A percentile compares a stretch with the other conserved stretches of the same genome.
Evolutionary conservation across 176 grass and related monocot species (phyloP).

Genomic region (Phoenix dactylifera): DNA sequence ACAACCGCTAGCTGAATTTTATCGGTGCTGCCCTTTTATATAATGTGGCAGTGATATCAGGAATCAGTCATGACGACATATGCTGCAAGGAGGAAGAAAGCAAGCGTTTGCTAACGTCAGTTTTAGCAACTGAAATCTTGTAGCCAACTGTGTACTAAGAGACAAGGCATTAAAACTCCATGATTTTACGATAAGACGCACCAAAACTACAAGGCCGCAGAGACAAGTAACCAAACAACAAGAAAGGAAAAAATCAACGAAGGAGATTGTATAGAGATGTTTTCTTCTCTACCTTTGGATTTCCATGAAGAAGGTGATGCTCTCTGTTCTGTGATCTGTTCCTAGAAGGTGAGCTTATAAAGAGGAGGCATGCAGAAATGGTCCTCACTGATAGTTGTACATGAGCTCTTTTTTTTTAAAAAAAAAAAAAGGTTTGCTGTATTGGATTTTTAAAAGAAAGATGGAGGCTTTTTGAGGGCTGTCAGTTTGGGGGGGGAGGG

Average conservation of each 20-base stretch:
- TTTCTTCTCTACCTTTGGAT: neutral
- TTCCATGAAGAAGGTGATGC: neutral
- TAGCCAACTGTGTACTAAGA: constrained; percentile 4
- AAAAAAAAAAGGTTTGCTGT: neutral
- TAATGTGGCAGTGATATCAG: too few relatives aligned
- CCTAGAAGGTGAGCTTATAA: neutral
- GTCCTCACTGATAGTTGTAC: constrained; percentile 13
- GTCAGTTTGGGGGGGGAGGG: constrained; percentile 7
- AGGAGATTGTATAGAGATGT: neutral
- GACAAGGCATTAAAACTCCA: constrained; percentile 24
- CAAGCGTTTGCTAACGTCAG: constrained; percentile 3
- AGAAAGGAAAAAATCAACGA: neutral
- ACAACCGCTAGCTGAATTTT: too few relatives aligned
- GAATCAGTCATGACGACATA: too few relatives aligned
- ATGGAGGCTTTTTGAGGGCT: neutral
- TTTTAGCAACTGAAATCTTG: constrained; percentile 15
- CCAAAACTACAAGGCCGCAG: constrained; percentile 9
- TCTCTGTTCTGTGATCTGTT: too few relatives aligned
- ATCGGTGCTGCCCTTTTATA: too few relatives aligned
- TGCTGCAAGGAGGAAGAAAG: constrained; percentile 15
- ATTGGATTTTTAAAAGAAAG: constrained; percentile 3
- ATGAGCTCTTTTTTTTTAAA: neutral
- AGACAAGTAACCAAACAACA: constrained; percentile 9
- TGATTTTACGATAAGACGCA: constrained; percentile 1
- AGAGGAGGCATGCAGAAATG: constrained; percentile 10